phyloP scores from a whole-genome alignment of 2,329 filamentous ascomycete genomes.

The Thielaviopsis euricoi region DNA sequence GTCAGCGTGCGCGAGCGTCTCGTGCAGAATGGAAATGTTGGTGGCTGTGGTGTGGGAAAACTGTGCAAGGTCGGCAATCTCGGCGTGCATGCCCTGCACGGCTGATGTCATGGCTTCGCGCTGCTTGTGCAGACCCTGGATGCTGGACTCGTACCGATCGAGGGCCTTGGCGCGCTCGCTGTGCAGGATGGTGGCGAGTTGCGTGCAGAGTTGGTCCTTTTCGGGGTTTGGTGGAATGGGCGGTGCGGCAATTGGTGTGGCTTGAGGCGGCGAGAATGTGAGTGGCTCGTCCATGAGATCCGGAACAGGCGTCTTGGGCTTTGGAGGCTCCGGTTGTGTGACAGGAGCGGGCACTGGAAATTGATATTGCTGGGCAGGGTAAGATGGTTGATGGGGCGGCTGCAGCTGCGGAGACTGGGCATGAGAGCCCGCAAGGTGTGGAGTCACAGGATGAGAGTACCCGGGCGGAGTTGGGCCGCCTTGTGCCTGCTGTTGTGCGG shows the following conservation, averaged over 20 bases:
- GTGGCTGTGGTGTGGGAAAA: slow-evolving; percentile 54
- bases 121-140: slow-evolving; percentile 64
- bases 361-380: neutral
- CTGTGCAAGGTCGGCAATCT: slow-evolving; percentile 54
- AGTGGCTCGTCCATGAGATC: slow-evolving; percentile 43
- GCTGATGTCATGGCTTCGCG: slow-evolving; percentile 58
- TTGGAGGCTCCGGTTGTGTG: slow-evolving; percentile 16
- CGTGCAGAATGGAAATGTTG: slow-evolving; percentile 65
- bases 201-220: slow-evolving; percentile 70
- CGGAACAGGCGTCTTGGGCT: slow-evolving; percentile 26
- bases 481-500: neutral
- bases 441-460: neutral
- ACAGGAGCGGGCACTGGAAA: neutral
- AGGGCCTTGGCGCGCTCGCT: slow-evolving; percentile 52
- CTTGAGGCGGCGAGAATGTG: slow-evolving; percentile 30
- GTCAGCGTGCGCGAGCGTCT: slow-evolving; percentile 65
- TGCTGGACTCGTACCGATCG: slow-evolving; percentile 54
- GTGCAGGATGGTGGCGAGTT: slow-evolving; percentile 55
- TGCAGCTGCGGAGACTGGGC: neutral
- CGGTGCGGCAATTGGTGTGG: slow-evolving; percentile 45
- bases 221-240: slow-evolving; percentile 92
- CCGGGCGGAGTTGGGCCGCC: neutral
- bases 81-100: slow-evolving; percentile 52
- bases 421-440: neutral
- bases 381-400: neutral